phyloP scores from a whole-genome alignment of 2,329 filamentous ascomycete species.

The Colletotrichum falcatum region DNA sequence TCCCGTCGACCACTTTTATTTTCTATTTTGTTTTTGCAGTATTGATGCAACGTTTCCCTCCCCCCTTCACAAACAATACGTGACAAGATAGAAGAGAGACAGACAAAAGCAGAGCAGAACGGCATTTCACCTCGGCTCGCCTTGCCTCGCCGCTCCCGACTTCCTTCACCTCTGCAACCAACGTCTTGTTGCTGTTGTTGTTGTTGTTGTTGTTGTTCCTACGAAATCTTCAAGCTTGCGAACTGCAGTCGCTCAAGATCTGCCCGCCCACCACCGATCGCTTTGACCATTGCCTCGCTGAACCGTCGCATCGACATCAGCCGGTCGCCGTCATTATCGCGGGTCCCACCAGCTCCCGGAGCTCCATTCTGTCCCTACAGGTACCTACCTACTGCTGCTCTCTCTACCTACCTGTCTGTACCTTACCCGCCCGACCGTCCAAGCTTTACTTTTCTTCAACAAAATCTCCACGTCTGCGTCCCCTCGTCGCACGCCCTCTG shows the following conservation, averaged over 20 bases:
- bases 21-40: neutral
- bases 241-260: neutral
- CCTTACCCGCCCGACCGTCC: slow-evolving; percentile 20
- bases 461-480: slow-evolving; percentile 16
- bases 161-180: neutral
- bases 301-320: slow-evolving; percentile 5
- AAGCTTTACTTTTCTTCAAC: slow-evolving; percentile 30
- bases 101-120: neutral
- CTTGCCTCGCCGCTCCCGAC: neutral
- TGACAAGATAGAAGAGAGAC: neutral
- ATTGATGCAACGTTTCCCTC: neutral
- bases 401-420: neutral
- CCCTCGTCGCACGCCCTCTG: slow-evolving; percentile 1
- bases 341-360: slow-evolving; percentile 6
- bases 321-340: slow-evolving; percentile 3
- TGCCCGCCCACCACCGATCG: neutral
- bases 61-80: neutral
- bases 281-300: slow-evolving; percentile 7
- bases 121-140: neutral
- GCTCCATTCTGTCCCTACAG: slow-evolving; percentile 2
- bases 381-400: neutral
- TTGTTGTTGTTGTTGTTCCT: neutral
- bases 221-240: neutral
- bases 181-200: neutral
- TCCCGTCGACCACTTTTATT: neutral